These are phyloP conservation scores for Chamaenerion angustifolium DNA, from an alignment of 345 rosid species.

Conservation along the genomic window DNA sequence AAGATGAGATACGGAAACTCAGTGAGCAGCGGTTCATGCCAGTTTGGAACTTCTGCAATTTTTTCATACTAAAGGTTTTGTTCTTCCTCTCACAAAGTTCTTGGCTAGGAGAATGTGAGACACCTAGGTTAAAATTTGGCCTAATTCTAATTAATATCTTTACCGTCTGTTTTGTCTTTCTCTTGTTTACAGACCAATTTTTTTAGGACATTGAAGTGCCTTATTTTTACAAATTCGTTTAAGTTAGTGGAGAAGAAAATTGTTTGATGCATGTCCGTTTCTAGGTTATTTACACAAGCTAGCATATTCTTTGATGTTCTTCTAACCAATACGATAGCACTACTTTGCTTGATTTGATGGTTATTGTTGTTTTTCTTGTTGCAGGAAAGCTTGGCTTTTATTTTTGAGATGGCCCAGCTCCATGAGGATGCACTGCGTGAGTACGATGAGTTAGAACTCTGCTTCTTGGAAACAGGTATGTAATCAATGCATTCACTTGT, in stretches of 20 bases:
- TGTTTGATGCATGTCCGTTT: no score
- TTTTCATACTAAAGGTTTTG: constrained; percentile 85
- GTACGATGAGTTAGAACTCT: constrained; percentile 90
- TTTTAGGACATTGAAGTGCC: no score
- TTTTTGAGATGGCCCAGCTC: constrained; percentile 95
- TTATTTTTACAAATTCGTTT: no score
- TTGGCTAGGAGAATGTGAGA: background rate
- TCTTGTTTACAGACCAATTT: no score
- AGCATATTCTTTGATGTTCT: no score
- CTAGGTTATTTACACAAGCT: no score
- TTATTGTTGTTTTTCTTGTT: constrained; percentile 11
- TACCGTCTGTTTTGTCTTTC: no score
- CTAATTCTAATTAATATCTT: no score
- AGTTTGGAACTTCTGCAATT: constrained; percentile 91
- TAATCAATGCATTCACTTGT: no score
- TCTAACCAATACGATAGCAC: no score
- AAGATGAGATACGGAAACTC: constrained; percentile 94
- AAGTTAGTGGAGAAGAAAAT: no score
- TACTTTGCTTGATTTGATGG: background rate
- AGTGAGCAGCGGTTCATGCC: constrained; percentile 92
- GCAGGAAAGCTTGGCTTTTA: constrained; percentile 98
- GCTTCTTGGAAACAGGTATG: constrained; percentile 89
- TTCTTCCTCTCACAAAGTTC: constrained; percentile 14
- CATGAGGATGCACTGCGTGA: constrained; percentile 93
- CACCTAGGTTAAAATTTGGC: background rate